Percentiles rank a stretch among this genome's conserved stretches.
Evolutionary conservation across 208 protist species (phyloP).

Genomic region (Leishmania major): DNA sequence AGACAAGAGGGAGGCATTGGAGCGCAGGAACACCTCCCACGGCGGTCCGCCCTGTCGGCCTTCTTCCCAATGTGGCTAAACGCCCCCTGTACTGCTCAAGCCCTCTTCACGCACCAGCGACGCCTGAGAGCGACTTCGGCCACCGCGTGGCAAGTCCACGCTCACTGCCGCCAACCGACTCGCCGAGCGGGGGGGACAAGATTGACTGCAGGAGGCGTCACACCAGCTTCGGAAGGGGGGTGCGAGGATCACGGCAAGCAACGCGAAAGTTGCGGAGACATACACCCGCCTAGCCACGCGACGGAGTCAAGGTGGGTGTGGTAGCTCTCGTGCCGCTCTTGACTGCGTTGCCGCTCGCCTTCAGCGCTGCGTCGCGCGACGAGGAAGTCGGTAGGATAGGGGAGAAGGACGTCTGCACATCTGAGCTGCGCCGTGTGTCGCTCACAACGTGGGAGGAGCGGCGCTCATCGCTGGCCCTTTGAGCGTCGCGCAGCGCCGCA

Average conservation of each 20-base stretch:
- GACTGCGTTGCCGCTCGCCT: not conserved
- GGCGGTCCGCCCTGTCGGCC: not conserved
- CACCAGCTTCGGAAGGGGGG: not conserved
- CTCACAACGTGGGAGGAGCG: not conserved
- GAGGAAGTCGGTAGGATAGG: not conserved
- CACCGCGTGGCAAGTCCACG: not conserved
- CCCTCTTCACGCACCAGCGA: not conserved
- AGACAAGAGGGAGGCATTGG: not conserved
- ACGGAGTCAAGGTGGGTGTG: not conserved
- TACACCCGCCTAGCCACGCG: not conserved
- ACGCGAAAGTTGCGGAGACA: not conserved
- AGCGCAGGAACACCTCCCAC: not conserved
- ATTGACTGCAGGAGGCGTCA: not conserved
- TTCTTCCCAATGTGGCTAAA: not conserved
- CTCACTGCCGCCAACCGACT: not conserved
- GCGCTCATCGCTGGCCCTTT: not conserved
- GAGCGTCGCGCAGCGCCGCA: constrained; percentile 9
- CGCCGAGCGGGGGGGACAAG: not conserved
- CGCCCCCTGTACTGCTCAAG: not conserved
- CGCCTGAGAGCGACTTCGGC: not conserved
- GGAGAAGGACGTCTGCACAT: not conserved
- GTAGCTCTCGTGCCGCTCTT: not conserved
- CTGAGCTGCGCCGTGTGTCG: not conserved
- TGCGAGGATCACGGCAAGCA: not conserved
- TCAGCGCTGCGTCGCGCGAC: not conserved